Evolutionary conservation across 306 rosid species (phyloP), one percentile per base, ranked within the genome.

Genomic region (Echinosophora koreensis): DNA sequence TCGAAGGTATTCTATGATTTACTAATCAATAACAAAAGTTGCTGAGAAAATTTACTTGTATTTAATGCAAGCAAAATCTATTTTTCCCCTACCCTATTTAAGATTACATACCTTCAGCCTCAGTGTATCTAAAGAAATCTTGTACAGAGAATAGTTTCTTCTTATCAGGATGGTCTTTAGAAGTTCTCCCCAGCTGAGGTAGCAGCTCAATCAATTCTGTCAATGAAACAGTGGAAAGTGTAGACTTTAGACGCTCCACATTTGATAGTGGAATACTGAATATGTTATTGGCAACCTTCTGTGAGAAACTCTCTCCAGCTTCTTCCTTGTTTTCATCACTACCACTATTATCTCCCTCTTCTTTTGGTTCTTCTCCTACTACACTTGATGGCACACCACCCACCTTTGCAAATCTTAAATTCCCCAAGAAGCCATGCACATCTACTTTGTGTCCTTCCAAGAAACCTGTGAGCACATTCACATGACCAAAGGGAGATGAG

Each of bases 101-200:
- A 73, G 60, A 76, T 63, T 59, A 10, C 87, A 59, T 85, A 96
- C 99, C 99, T 96, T 96, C 99, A n/a, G 98, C 75, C 79, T 93
- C 98, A 27, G 99, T 87, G 90, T 96, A 96, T 87, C 97, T 89
- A 84, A 96, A 96, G 87, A 96, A 96, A 89, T 93, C 99, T 76
- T 96, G 97, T 59, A 96, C 99, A 8, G 96, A 96, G 78, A 91
- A 65, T 16, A 96, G 82, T 82, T 89, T 93, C 91, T 96, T 96
- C 89, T 96, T 96, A 82, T 96, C 99, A 46, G 99, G 99, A 84
- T 96, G 88, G 18, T 92, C 99, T 87, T 91, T 96, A 30, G 94
- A 12, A 67, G 96, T 62, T 56, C 85, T 84, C 78, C 97, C 94
- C 42, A 92, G 76, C 66, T 91, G 99, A 0, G 96, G 98, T 60